A percentile compares a stretch with the other conserved stretches of the same genome.
phyloP scores from a whole-genome alignment of 805 yeast species.

The Wilhelminamyces savonicus region DNA sequence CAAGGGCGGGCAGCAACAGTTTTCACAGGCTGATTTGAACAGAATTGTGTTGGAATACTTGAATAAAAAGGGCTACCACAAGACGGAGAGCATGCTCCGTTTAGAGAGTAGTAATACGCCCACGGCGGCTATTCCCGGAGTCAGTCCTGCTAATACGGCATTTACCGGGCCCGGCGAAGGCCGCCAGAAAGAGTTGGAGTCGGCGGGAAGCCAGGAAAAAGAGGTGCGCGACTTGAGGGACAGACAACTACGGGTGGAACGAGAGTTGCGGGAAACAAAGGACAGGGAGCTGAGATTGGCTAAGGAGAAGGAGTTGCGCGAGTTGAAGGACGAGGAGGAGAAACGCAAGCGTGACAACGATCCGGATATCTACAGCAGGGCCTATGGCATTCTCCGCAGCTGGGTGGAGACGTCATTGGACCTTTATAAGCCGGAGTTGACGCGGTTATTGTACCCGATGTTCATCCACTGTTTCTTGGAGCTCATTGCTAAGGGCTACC shows the following conservation, averaged over 20 bases:
- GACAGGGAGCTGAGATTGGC: slow-evolving; percentile 31
- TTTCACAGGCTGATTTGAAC: slow-evolving; percentile 83
- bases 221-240: slow-evolving; percentile 33
- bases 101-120: slow-evolving; percentile 70
- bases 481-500: slow-evolving; percentile 58
- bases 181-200: slow-evolving; percentile 12
- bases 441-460: slow-evolving; percentile 82
- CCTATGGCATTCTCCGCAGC: slow-evolving; percentile 69
- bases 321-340: slow-evolving; percentile 36
- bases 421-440: slow-evolving; percentile 82
- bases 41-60: slow-evolving; percentile 88
- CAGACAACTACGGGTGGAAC: slow-evolving; percentile 24
- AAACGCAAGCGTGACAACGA: slow-evolving; percentile 42
- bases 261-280: slow-evolving; percentile 32
- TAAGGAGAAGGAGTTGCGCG: slow-evolving; percentile 35
- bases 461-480: slow-evolving; percentile 85
- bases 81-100: slow-evolving; percentile 90
- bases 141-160: slow-evolving; percentile 37
- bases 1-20: slow-evolving; percentile 21
- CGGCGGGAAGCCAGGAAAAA: slow-evolving; percentile 18
- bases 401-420: slow-evolving; percentile 94
- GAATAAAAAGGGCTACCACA: slow-evolving; percentile 88
- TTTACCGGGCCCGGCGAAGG: slow-evolving; percentile 28
- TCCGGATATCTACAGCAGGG: slow-evolving; percentile 71
- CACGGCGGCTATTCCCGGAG: slow-evolving; percentile 44